Base-by-base conservation (phyloP, 192 early-diverging fungal species). In the Rhizoclosmatium globosum region DNA sequence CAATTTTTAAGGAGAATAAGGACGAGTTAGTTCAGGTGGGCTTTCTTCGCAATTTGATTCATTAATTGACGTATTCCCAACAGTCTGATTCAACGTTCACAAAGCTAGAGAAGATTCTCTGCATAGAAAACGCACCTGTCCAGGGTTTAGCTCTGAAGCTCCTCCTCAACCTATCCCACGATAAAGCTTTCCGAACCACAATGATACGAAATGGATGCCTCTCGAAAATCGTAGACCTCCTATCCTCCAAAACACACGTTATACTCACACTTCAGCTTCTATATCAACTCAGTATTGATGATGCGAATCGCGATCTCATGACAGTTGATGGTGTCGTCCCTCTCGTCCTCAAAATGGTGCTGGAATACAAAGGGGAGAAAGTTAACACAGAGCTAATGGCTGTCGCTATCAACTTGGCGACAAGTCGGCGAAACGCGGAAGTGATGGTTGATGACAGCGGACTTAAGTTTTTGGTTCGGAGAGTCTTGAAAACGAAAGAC, bases 1-100 rank as follows among this genome's bases (percentile, higher is more conserved):
- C 86, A 70, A 67, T 89, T 2, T 82, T 89, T 68, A 71, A 77
- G 31, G 89, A 90, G 68, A 90, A 90, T 76, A 89, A 89, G 81
- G 85, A 90, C 47, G 86, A 89, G 66, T 80, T 89, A 59, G 74
- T 87, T 31, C 62, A 78, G 76, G 84, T 87, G 67, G 6, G 73
- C 9, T 7, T 62, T 38, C n/a, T 43, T 39, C 7, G 23, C 44
- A 7, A 81, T 74, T 43, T 74, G 71, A 19, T 68, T 68, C 4
- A 75, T 15, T 3, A 50, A 58, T 31, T 17, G 13, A 17, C 47
- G 0, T 21, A 17, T 23, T 19, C 3, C 39, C 2, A 0, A n/a
- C 65, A 65, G 74, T 80, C 67, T 1, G 60, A 73, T 44, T 6
- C 59, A 60, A 61, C 47, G 13, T 61, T 69, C 53, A 76, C 23